Base-by-base conservation (phyloP, 1,284 basidiomycete species). In the Leccinum solheimii region DNA sequence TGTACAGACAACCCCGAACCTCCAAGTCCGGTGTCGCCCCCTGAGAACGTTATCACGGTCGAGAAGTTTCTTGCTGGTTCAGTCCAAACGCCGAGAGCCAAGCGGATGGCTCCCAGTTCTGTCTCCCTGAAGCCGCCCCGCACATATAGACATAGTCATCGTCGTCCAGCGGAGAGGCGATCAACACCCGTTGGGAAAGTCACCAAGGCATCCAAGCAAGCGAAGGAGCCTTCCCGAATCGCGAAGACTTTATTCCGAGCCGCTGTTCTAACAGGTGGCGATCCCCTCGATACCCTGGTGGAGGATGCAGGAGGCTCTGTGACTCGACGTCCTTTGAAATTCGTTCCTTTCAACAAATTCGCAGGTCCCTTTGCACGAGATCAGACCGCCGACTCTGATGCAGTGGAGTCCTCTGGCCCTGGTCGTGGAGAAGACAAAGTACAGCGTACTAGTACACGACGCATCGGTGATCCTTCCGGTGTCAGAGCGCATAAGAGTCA, bases 281-380 rank as follows among this genome's bases (percentile, higher is more conserved):
- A 75, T 58, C 71, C 72, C 14, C 36, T 62, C 26, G 62, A 69
- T 34, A 60, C 48, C 30, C 52, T 72, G 58, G 26, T 49, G 34
- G 62, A 66, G 11, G 51, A 23, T 21, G 56, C 59, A 13, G 61
- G 68, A 26, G 13, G 59, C 56, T 61, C 64, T 21, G 52, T 1
- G 56, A 43, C 65, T 9, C 69, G 71, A 0, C 71, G 66, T 13
- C 72, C 72, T 36, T 58, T 73, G 57, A 61, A 64, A 21, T 75
- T 73, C 26, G 73, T 73, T 4, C 62, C 68, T 50, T 59, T 71
- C 48, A 57, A 67, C 56, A 72, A 72, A 52, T 65, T 65, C 26
- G 8, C 59, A 2, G 19, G 54, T 8, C 60, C 59, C 3, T 10
- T 26, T 16, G 32, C n/a, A 50, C 13, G 9, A 11, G 16, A 51